A percentile compares a stretch with the other conserved stretches of the same genome.
These are phyloP conservation scores for Lippia alba DNA, from an alignment of 305 asterid genomes.

Conservation along the genomic window DNA sequence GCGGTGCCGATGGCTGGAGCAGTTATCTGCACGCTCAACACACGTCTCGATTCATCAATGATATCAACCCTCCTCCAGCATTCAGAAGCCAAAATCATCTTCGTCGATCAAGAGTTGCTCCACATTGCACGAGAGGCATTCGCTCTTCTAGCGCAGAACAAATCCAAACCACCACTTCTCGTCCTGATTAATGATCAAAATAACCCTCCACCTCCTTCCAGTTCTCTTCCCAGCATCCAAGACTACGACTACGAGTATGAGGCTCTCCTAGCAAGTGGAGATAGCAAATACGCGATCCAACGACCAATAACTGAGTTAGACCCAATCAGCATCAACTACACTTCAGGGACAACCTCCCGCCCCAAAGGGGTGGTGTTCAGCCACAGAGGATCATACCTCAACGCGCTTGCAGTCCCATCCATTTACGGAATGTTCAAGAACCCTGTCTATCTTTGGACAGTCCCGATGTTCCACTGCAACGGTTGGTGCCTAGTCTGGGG, in stretches of 20 bases:
- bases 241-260: slow-evolving; percentile 49
- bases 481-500: slow-evolving; percentile 92
- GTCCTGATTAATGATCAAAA: slow-evolving; percentile 53
- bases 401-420: slow-evolving; percentile 63
- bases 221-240: slow-evolving; percentile 10
- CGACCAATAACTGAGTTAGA: slow-evolving; percentile 76
- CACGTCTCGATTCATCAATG: slow-evolving; percentile 79
- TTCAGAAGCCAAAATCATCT: slow-evolving; percentile 81
- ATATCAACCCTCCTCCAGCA: slow-evolving; percentile 70
- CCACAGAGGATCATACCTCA: slow-evolving; percentile 86
- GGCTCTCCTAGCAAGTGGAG: slow-evolving; percentile 58
- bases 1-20: slow-evolving; percentile 98
- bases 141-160: slow-evolving; percentile 43
- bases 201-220: slow-evolving; percentile 16
- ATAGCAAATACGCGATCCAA: slow-evolving; percentile 33
- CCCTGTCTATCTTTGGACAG: slow-evolving; percentile 91
- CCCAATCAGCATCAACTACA: slow-evolving; percentile 81
- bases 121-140: slow-evolving; percentile 59
- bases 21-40: slow-evolving; percentile 72
- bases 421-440: slow-evolving; percentile 61
- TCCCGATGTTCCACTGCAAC: slow-evolving; percentile 97
- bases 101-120: slow-evolving; percentile 71
- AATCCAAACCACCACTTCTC: slow-evolving; percentile 50
- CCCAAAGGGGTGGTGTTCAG: slow-evolving; percentile 94
- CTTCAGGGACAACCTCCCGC: slow-evolving; percentile 86